A percentile compares a stretch with the other conserved stretches of the same genome.
Conservation (phyloP, 768 basidiomycete genomes). For the Macrolepiota dolichaula region DNA sequence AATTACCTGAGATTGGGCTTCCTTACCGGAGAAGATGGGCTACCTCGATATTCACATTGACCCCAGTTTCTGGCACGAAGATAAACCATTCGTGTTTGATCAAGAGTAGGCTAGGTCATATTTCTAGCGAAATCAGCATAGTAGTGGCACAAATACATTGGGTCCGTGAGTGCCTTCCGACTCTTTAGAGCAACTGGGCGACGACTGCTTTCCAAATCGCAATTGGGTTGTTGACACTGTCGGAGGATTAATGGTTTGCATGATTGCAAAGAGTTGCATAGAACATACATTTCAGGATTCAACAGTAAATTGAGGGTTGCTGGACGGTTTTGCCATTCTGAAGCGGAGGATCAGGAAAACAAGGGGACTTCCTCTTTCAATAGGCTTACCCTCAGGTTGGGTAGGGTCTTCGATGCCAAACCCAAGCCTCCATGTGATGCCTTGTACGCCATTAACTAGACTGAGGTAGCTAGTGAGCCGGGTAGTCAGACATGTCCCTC, state of each 20-base stretch:
- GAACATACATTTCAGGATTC: conserved; percentile 43
- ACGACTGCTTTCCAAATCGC: conserved; percentile 52
- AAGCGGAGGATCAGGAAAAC: conserved; percentile 11
- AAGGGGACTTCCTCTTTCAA: background rate
- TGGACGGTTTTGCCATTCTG: conserved; percentile 59
- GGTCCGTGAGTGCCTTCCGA: background rate
- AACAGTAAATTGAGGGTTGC: conserved; percentile 52
- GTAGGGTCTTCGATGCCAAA: conserved; percentile 51
- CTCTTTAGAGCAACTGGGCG: conserved; percentile 18
- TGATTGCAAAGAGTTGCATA: background rate
- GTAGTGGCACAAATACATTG: background rate
- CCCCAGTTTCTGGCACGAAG: background rate
- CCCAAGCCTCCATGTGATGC: conserved; percentile 62
- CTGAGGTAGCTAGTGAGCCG: conserved; percentile 22
- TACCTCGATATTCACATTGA: no score
- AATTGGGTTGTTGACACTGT: conserved; percentile 53
- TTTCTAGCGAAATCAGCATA: background rate
- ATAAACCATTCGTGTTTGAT: background rate
- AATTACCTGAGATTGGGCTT: no score
- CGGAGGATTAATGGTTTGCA: background rate
- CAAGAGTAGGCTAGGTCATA: background rate
- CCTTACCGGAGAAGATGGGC: no score
- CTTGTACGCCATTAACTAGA: conserved; percentile 53
- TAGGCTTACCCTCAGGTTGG: conserved; percentile 51
- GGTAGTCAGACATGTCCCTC: background rate